phyloP scores from a whole-genome alignment of 331 rosid genomes.

The Acacia concinna region DNA sequence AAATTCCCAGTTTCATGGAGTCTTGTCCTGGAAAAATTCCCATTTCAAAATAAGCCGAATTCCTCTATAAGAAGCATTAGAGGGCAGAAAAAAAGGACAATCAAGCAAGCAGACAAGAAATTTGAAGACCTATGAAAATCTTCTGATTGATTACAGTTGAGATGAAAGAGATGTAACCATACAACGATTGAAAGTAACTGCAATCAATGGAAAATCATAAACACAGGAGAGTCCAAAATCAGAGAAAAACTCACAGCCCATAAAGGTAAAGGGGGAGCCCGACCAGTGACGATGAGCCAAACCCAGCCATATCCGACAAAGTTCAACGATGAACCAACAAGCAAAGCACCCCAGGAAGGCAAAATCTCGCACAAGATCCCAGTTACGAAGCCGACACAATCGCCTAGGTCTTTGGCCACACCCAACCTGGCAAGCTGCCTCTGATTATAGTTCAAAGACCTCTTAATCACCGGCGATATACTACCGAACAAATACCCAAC shows the following conservation, averaged over 20 bases:
- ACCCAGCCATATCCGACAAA: constrained; percentile 83
- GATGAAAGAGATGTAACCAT: constrained; percentile 8
- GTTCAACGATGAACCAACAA: constrained; percentile 69
- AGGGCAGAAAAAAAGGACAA: neutral
- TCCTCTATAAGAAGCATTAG: neutral
- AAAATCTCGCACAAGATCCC: constrained; percentile 72
- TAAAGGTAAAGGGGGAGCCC: constrained; percentile 57
- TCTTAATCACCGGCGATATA: constrained; percentile 81
- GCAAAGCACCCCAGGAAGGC: constrained; percentile 73
- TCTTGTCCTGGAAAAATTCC: constrained; percentile 14
- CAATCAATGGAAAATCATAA: neutral
- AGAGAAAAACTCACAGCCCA: constrained; percentile 74
- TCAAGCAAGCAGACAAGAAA: constrained; percentile 10
- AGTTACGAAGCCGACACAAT: constrained; percentile 72
- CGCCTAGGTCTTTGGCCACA: constrained; percentile 94
- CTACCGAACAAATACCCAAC: constrained; percentile 89
- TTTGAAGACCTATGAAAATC: neutral
- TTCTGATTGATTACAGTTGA: neutral
- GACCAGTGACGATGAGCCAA: constrained; percentile 69
- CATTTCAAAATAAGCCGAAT: neutral
- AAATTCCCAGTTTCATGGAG: constrained; percentile 12
- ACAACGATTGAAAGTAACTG: constrained; percentile 15
- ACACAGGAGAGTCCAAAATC: neutral
- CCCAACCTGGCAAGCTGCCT: constrained; percentile 73
- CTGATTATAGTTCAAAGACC: constrained; percentile 66